Evolutionary conservation across 2,329 filamentous ascomycete species (phyloP).

Genomic region (Colletotrichum sidae): DNA sequence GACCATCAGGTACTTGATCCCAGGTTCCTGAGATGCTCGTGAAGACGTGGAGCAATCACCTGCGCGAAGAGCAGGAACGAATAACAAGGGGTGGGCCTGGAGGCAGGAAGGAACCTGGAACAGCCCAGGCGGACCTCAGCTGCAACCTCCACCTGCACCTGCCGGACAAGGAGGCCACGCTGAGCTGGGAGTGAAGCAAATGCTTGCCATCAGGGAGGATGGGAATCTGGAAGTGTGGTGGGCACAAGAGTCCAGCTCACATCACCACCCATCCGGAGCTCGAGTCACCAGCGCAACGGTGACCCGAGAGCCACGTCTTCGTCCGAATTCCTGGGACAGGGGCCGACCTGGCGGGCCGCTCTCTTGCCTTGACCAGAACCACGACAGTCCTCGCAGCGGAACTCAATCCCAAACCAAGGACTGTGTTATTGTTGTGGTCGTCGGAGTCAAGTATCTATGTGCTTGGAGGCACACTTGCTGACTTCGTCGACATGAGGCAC

Average conservation of each 20-base stretch:
- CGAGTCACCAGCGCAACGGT: no score
- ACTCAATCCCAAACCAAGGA: no score
- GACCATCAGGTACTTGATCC: slow-evolving; percentile 9
- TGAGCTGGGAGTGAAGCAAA: no score
- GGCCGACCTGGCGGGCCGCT: slow-evolving; percentile 13
- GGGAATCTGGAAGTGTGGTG: no score
- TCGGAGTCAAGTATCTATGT: no score
- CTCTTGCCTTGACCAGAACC: slow-evolving; percentile 9
- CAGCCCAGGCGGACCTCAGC: slow-evolving; percentile 16
- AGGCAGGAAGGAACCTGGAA: neutral
- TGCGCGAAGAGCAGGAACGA: slow-evolving; percentile 20
- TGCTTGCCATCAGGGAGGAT: no score
- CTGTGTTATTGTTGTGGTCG: no score
- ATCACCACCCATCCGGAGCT: no score
- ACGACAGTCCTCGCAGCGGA: slow-evolving; percentile 16
- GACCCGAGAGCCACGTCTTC: neutral
- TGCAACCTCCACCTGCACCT: neutral
- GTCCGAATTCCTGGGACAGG: slow-evolving; percentile 25
- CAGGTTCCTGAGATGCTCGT: slow-evolving; percentile 15
- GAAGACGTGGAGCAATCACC: slow-evolving; percentile 16
- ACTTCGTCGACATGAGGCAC: neutral
- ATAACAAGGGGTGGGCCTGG: slow-evolving; percentile 1
- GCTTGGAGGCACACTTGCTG: no score
- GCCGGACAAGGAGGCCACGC: neutral
- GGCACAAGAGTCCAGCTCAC: no score